Evolutionary conservation across 371 early-diverging fungal genomes (phyloP), one percentile per base, ranked within the genome.

Genomic region (Apophysomyces variabilis): DNA sequence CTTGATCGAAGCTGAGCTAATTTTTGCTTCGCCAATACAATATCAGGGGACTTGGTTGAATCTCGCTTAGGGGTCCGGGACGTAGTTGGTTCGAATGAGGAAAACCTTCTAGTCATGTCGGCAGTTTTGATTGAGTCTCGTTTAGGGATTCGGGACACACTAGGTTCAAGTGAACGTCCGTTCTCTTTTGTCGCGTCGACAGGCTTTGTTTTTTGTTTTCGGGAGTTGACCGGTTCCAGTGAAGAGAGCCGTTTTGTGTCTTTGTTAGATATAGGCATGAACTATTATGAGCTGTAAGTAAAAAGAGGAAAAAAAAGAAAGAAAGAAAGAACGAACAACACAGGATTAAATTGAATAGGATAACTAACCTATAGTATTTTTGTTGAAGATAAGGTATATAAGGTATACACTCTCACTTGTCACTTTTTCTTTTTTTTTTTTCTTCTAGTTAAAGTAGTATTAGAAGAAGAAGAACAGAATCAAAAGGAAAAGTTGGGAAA

Each of bases 1-100:
- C 54, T 50, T 21, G 54, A 21, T 21, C 54, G 54, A 50, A 21
- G 8, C 21, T 21, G 54, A 26, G 54, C 54, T 50, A 50, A 50
- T 50, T 50, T 50, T 50, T 50, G 54, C 8, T 50, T 50, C 9
- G 21, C 16, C 21, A 21, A 9, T 21, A 21, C 1, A 26, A 5
- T 11, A 11, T 50, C 54, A 50, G 54, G 54, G 21, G 54, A 50
- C 54, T 50, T 50, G 54, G 54, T 21, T 50, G 54, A 21, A 11
- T 50, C 54, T 50, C 54, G 54, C 11, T 50, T 50, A 50, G 54
- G 54, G 54, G 54, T 50, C 21, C 54, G 54, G 9, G 54, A 50
- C 54, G 21, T 21, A 26, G 54, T 50, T 9, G 54, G 54, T 50
- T 50, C 54, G 54, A 50, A 50, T 18, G 54, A 50, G 35, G 54